phyloP scores from a whole-genome alignment of 2,329 filamentous ascomycete genomes.

The Penicillium crustosum region DNA sequence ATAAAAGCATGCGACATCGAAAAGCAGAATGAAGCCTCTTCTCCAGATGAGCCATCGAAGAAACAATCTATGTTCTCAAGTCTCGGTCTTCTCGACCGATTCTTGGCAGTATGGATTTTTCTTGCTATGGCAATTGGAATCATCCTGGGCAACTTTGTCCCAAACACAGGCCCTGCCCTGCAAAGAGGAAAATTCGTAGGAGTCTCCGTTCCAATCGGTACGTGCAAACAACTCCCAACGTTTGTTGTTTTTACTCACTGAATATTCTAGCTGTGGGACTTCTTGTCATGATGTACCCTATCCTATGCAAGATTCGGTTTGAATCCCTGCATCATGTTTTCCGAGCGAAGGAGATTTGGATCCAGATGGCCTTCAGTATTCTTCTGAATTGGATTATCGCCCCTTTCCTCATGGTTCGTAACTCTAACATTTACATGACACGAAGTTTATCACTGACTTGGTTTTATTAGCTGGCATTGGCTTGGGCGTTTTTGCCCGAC shows the following conservation, averaged over 20 bases:
- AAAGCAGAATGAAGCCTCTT: constrained; percentile 1
- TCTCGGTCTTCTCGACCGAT: constrained; percentile 62
- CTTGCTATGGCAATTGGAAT: constrained; percentile 76
- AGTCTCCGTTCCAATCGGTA: constrained; percentile 66
- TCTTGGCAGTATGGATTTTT: constrained; percentile 71
- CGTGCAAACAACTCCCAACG: constrained; percentile 13
- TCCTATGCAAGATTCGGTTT: constrained; percentile 81
- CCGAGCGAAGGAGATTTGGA: constrained; percentile 64
- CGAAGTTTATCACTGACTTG: background rate
- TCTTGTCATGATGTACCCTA: constrained; percentile 93
- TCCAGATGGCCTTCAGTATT: constrained; percentile 74
- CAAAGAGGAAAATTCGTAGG: constrained; percentile 72
- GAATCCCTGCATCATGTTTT: constrained; percentile 72
- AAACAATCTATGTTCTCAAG: constrained; percentile 44
- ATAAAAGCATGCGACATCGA: constrained; percentile 5
- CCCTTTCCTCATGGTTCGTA: constrained; percentile 73
- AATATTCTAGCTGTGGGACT: constrained; percentile 68
- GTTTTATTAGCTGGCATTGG: constrained; percentile 38
- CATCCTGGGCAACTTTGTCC: constrained; percentile 72
- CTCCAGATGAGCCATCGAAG: background rate
- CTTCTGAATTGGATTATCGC: constrained; percentile 82
- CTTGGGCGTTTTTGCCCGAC: constrained; percentile 56
- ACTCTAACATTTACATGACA: background rate
- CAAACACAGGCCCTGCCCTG: constrained; percentile 59
- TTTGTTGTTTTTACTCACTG: background rate